phyloP scores from a whole-genome alignment of 306 rosid genomes.

The Casuarina glauca region DNA sequence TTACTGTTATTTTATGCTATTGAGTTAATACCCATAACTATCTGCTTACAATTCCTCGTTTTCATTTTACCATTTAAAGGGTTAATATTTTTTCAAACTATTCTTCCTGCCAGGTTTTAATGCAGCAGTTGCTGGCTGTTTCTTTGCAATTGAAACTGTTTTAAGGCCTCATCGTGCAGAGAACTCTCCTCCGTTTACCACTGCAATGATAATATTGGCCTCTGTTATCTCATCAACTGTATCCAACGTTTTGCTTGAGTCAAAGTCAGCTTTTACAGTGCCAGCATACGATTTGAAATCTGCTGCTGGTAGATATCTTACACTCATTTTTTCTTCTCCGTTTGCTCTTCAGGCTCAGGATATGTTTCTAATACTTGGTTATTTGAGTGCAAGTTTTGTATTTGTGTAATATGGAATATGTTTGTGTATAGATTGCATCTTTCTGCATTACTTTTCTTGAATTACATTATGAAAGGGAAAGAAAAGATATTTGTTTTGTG shows the following conservation, averaged over 20 bases:
- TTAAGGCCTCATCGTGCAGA: slow-evolving; percentile 93
- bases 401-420: not conserved
- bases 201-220: slow-evolving; percentile 99
- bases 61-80: not conserved
- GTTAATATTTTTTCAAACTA: slow-evolving; percentile 22
- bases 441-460: not conserved
- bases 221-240: slow-evolving; percentile 97
- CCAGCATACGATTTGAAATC: slow-evolving; percentile 93
- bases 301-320: slow-evolving; percentile 78
- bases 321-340: slow-evolving; percentile 7
- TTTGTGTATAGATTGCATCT: not conserved
- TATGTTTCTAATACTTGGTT: not conserved
- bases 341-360: not conserved
- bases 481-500: not conserved
- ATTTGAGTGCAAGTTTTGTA: not conserved
- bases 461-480: not conserved
- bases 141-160: slow-evolving; percentile 98
- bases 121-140: slow-evolving; percentile 99
- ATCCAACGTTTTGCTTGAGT: slow-evolving; percentile 82
- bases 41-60: not conserved
- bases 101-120: slow-evolving; percentile 74
- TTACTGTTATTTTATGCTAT: not conserved
- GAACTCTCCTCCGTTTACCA: slow-evolving; percentile 96
- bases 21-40: not conserved
- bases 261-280: slow-evolving; percentile 88